Evolutionary conservation across 306 rosid species (phyloP).

Genomic region (Neltuma alba): DNA sequence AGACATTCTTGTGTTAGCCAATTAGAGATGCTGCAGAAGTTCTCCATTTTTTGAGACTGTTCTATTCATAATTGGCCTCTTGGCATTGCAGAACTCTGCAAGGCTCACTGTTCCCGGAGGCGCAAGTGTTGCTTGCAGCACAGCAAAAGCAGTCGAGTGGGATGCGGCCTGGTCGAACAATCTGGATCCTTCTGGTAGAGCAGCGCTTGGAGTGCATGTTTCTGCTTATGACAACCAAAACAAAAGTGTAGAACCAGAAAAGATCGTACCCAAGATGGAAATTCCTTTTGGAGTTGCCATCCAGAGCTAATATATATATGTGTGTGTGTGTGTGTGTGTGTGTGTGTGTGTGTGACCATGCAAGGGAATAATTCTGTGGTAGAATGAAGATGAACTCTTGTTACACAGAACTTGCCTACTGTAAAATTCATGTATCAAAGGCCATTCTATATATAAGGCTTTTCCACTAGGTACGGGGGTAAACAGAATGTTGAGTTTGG

Average conservation of each 20-base stretch:
- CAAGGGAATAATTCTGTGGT: slow-evolving; percentile 22
- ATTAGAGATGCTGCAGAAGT: background rate
- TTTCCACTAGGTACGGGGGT: background rate
- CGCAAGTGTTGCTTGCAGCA: slow-evolving; percentile 93
- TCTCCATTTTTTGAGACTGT: background rate
- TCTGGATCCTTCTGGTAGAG: slow-evolving; percentile 96
- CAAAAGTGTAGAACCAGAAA: slow-evolving; percentile 44
- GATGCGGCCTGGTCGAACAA: slow-evolving; percentile 85
- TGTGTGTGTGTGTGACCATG: background rate
- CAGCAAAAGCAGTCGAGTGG: slow-evolving; percentile 94
- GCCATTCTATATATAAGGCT: slow-evolving; percentile 36
- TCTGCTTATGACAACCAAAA: slow-evolving; percentile 63
- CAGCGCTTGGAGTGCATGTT: slow-evolving; percentile 82
- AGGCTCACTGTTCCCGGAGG: slow-evolving; percentile 91
- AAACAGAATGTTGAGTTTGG: background rate
- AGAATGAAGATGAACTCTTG: slow-evolving; percentile 35
- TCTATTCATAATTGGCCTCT: background rate
- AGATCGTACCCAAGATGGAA: slow-evolving; percentile 58
- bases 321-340: background rate
- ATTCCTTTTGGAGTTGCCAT: slow-evolving; percentile 64
- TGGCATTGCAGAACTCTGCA: slow-evolving; percentile 76
- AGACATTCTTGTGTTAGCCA: background rate
- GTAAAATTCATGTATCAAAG: slow-evolving; percentile 23
- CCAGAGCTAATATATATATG: slow-evolving; percentile 44
- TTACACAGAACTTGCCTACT: slow-evolving; percentile 25